phyloP scores from a whole-genome alignment of 202 grass and related monocot genomes.

The Brachypodium distachyon region DNA sequence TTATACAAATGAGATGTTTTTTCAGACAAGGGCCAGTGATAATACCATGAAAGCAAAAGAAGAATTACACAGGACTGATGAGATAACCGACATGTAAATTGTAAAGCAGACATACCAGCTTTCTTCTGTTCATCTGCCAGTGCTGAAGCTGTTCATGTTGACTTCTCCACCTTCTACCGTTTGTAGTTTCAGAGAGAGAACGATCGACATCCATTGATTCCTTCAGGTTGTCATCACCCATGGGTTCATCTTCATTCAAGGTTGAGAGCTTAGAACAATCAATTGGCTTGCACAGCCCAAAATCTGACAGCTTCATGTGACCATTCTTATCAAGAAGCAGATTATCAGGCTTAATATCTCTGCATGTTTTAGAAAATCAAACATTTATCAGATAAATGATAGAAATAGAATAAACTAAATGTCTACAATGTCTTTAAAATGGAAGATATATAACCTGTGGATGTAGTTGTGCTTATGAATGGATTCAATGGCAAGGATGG shows the following conservation, averaged over 20 bases:
- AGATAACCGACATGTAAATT: constrained; percentile 1
- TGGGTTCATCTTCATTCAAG: constrained; percentile 83
- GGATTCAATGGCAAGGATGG: constrained; percentile 88
- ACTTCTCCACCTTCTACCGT: constrained; percentile 78
- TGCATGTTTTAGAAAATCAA: constrained; percentile 41
- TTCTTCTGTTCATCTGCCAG: constrained; percentile 95
- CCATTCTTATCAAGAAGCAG: constrained; percentile 87
- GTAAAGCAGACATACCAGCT: constrained; percentile 53
- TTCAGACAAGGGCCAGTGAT: not conserved
- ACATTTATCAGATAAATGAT: constrained; percentile 14
- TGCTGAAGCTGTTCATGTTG: constrained; percentile 85
- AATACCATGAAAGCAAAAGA: constrained; percentile 11
- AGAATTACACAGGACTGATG: not conserved
- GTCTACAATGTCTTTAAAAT: not conserved
- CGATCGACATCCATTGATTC: constrained; percentile 87
- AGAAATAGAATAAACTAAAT: not conserved
- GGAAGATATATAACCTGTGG: constrained; percentile 61
- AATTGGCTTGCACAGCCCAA: constrained; percentile 94
- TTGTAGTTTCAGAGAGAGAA: constrained; percentile 39
- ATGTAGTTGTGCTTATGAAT: constrained; percentile 99
- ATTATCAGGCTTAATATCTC: constrained; percentile 98
- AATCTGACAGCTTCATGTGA: constrained; percentile 98
- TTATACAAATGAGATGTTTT: not conserved
- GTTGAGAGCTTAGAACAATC: constrained; percentile 87
- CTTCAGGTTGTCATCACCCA: constrained; percentile 60